phyloP scores from a whole-genome alignment of 768 basidiomycete species.

The Exsudoporus frostii region DNA sequence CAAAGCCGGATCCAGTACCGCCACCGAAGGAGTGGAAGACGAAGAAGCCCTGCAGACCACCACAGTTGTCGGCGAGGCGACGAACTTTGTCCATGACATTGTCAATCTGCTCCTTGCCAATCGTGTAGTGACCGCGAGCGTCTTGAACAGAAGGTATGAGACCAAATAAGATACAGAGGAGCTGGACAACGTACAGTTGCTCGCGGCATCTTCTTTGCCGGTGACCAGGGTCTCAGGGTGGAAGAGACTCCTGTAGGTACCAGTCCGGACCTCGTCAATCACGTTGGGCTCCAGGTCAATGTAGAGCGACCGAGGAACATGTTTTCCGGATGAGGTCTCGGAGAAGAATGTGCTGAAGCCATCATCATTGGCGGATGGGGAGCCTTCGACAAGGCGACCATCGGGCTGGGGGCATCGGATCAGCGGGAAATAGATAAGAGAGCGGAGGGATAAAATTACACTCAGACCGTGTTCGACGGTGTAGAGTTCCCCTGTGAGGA shows the following conservation, averaged over 20 bases:
- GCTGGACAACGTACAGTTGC: slow-evolving; percentile 72
- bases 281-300: slow-evolving; percentile 97
- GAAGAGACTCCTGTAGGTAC: slow-evolving; percentile 95
- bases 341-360: slow-evolving; percentile 99
- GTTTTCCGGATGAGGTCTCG: slow-evolving; percentile 93
- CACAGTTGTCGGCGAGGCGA: slow-evolving; percentile 93
- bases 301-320: slow-evolving; percentile 96
- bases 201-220: slow-evolving; percentile 99
- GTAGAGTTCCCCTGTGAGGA: slow-evolving; percentile 87
- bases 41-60: slow-evolving; percentile 97
- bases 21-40: slow-evolving; percentile 99
- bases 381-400: slow-evolving; percentile 81
- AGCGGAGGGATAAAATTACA: slow-evolving; percentile 42
- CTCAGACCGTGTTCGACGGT: slow-evolving; percentile 97
- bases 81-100: slow-evolving; percentile 94
- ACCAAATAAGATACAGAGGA: not conserved
- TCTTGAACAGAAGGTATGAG: slow-evolving; percentile 45
- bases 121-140: slow-evolving; percentile 97
- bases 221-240: slow-evolving; percentile 98
- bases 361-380: slow-evolving; percentile 72
- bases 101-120: slow-evolving; percentile 98
- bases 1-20: slow-evolving; percentile 98
- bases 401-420: slow-evolving; percentile 66
- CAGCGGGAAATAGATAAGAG: slow-evolving; percentile 9
- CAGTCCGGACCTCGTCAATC: slow-evolving; percentile 95